Base-by-base conservation (phyloP, 768 basidiomycete genomes). In the Podaxis pistillaris region DNA sequence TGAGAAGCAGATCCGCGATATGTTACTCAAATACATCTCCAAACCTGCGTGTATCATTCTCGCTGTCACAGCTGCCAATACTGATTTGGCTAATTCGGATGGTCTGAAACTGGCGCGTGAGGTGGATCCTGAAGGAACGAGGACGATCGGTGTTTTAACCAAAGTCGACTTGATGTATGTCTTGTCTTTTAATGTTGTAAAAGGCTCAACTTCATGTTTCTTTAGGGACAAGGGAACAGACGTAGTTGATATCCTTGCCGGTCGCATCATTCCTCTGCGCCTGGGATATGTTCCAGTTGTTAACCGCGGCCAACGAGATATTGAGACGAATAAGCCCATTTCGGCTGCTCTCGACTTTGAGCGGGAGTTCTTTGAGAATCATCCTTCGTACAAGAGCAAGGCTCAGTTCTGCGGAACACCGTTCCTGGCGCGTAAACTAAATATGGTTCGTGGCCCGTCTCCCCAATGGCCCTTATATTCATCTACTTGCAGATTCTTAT, bases 281-380 rank as follows among this genome's bases (percentile, higher is more conserved):
- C 78, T 99, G 46, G 97, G 97, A 56, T 99, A 98, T 72, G 97
- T 98, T 2, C 97, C 97, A 9, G 97, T 99, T 8, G 97, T 99
- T 70, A 99, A 99, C 75, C 88, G 97, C 73, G 96, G 96, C 40
- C 97, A 98, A 73, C 88, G 95, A 53, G 97, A 99, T 74, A 99
- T 99, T 67, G 97, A 99, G 66, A 78, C 81, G 12, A 86, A 86
- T 67, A 97, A 96, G 74, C 76, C 92, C 17, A 99, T 99, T 73
- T 78, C 78, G 55, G 80, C 81, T 57, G 97, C 97, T 9, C 82
- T 99, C 40, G 96, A 98, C 40, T 81, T 85, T 68, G 97, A 99
- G 74, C 86, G 90, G 62, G 83, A 89, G 59, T 99, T 91, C 84
- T 99, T 99, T 72, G 96, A 98, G 75, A 93, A 84, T 69, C 97